A percentile compares a stretch with the other conserved stretches of the same genome.
phyloP scores from a whole-genome alignment of 2,329 filamentous ascomycete genomes.

The Neurospora sp. region DNA sequence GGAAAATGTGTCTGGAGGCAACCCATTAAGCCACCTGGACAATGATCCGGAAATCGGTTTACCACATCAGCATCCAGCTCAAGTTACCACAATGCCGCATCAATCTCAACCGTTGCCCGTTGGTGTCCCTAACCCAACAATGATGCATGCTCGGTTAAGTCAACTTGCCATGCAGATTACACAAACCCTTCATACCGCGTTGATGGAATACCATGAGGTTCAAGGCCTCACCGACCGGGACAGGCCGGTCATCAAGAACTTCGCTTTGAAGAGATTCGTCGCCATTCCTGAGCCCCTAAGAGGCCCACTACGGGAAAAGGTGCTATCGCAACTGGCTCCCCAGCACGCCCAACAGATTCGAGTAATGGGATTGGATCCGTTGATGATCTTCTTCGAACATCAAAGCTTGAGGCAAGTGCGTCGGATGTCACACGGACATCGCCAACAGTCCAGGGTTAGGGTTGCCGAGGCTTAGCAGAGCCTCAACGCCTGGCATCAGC shows the following conservation, averaged over 20 bases:
- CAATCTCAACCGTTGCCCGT: slow-evolving; percentile 30
- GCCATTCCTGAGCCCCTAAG: slow-evolving; percentile 36
- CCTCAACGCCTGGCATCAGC: too few relatives aligned
- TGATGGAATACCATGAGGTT: background rate
- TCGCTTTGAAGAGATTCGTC: slow-evolving; percentile 31
- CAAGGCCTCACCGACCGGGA: slow-evolving; percentile 30
- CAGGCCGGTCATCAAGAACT: slow-evolving; percentile 32
- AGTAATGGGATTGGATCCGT: slow-evolving; percentile 36
- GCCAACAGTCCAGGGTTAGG: too few relatives aligned
- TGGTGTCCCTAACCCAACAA: slow-evolving; percentile 31
- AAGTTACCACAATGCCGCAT: slow-evolving; percentile 40
- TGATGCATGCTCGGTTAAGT: slow-evolving; percentile 31
- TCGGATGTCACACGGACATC: too few relatives aligned
- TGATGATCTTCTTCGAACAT: slow-evolving; percentile 39
- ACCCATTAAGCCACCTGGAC: too few relatives aligned
- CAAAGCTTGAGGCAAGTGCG: slow-evolving; percentile 22
- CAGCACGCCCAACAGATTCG: slow-evolving; percentile 34
- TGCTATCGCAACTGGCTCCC: slow-evolving; percentile 28
- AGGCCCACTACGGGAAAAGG: slow-evolving; percentile 27
- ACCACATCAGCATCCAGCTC: slow-evolving; percentile 46
- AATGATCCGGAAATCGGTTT: too few relatives aligned
- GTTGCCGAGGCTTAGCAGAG: too few relatives aligned
- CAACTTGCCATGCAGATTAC: slow-evolving; percentile 26
- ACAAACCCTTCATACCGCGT: slow-evolving; percentile 20
- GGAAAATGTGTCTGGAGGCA: too few relatives aligned